Percentiles rank a stretch among this genome's conserved stretches.
phyloP scores from a whole-genome alignment of 495 filamentous ascomycete genomes.

The Hyaloscypha hepaticicola region DNA sequence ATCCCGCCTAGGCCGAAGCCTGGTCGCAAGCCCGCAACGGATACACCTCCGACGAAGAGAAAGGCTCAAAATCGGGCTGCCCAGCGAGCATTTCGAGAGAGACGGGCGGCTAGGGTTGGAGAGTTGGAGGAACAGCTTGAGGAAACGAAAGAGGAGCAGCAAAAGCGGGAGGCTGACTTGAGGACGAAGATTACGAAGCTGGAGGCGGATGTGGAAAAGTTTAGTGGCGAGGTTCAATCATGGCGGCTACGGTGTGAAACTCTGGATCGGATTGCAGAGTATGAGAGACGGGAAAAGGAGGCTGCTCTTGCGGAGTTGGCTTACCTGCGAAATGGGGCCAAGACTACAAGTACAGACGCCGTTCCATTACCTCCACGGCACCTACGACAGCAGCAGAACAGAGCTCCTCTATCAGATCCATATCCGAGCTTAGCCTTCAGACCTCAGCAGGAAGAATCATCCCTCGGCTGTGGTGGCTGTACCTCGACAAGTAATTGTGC shows the following conservation, averaged over 20 bases:
- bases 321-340: conserved; percentile 31
- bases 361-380: conserved; percentile 34
- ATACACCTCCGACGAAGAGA: conserved; percentile 86
- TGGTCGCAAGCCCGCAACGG: conserved; percentile 88
- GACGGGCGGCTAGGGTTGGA: conserved; percentile 77
- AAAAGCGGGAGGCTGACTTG: conserved; percentile 45
- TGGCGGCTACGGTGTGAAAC: conserved; percentile 33
- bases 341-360: conserved; percentile 33
- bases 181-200: conserved; percentile 42
- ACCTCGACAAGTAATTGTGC: conserved; percentile 47
- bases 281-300: conserved; percentile 33
- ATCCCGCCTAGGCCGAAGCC: conserved; percentile 87
- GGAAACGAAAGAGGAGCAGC: conserved; percentile 52
- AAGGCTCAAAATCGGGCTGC: conserved; percentile 94
- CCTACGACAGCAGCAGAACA: conserved; percentile 16
- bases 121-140: conserved; percentile 85
- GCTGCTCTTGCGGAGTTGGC: conserved; percentile 29
- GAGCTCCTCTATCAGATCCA: conserved; percentile 3
- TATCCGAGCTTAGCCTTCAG: neutral
- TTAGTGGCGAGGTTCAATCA: conserved; percentile 35
- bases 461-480: conserved; percentile 51
- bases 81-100: conserved; percentile 87
- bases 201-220: conserved; percentile 45
- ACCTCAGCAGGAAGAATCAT: neutral
- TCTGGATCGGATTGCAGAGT: conserved; percentile 31